These are phyloP conservation scores for Chenopodium formosanum DNA, from an alignment of 148 eudicot species.

Conservation along the genomic window DNA sequence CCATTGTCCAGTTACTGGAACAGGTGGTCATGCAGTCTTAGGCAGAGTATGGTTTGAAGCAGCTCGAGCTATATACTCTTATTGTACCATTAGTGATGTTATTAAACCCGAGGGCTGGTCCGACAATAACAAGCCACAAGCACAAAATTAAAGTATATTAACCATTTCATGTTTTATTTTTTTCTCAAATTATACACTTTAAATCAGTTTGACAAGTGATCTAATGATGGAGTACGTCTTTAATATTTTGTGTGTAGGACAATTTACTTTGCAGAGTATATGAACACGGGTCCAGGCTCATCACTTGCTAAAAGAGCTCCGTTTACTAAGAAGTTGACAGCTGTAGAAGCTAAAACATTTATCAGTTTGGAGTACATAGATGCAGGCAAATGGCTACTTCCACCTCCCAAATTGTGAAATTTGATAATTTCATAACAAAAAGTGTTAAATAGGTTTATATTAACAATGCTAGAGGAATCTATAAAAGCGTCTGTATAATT, in stretches of 20 bases:
- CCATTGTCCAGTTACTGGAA: conserved; percentile 33
- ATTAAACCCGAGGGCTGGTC: conserved; percentile 48
- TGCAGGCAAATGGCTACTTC: conserved; percentile 58
- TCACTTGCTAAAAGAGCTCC: conserved; percentile 1
- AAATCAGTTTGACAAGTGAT: neutral
- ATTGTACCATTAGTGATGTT: conserved; percentile 37
- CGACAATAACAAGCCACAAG: conserved; percentile 14
- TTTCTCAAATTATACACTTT: neutral
- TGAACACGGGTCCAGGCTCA: conserved; percentile 46
- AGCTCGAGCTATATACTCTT: conserved; percentile 32
- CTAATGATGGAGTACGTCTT: neutral
- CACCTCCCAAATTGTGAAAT: conserved; percentile 32
- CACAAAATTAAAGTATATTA: conserved; percentile 17
- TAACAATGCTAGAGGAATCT: too few species aligned
- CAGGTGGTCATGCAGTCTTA: conserved; percentile 18
- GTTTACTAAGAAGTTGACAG: conserved; percentile 37
- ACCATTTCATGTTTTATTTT: neutral
- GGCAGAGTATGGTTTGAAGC: conserved; percentile 38
- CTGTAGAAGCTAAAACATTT: conserved; percentile 36
- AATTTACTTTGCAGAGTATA: conserved; percentile 49
- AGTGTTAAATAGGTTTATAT: neutral
- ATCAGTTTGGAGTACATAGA: conserved; percentile 39
- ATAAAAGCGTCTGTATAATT: too few species aligned
- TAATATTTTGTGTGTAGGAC: conserved; percentile 28
- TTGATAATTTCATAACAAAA: neutral